A percentile compares a stretch with the other conserved stretches of the same genome.
Evolutionary conservation across 2,329 filamentous ascomycete genomes (phyloP).

Genomic region (Ophiostoma himal-ulmi): DNA sequence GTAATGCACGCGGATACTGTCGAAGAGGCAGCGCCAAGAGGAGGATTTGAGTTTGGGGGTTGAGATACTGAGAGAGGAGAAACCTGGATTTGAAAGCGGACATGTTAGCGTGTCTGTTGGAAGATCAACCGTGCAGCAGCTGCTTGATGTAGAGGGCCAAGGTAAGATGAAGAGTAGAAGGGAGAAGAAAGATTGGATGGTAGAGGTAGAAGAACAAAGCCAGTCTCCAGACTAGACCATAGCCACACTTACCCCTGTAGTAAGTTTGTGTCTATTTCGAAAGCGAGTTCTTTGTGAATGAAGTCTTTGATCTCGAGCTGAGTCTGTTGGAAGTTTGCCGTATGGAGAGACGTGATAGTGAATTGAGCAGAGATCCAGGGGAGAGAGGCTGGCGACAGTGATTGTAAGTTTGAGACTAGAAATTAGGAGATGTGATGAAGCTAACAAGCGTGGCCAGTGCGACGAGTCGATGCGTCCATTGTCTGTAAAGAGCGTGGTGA

Average conservation of each 20-base stretch:
- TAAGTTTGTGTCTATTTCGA: neutral
- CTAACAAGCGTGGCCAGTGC: neutral
- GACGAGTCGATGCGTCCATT: conserved; percentile 3
- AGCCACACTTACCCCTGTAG: conserved; percentile 10
- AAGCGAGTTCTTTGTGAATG: neutral
- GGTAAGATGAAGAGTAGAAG: neutral
- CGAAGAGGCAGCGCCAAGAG: neutral
- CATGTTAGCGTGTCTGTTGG: conserved; percentile 9
- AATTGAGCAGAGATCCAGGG: neutral
- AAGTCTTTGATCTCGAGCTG: neutral
- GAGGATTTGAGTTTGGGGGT: neutral
- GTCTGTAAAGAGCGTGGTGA: neutral
- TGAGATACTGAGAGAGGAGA: neutral
- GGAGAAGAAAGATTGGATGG: neutral
- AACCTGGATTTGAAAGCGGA: neutral
- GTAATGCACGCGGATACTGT: conserved; percentile 2
- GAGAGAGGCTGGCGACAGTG: neutral
- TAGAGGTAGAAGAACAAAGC: neutral
- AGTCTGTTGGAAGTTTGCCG: neutral
- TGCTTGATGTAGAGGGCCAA: neutral
- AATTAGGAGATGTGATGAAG: neutral
- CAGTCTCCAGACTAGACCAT: neutral
- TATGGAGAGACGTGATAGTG: neutral
- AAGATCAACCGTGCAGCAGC: neutral
- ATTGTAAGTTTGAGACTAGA: neutral